Percentiles rank a stretch among this genome's conserved stretches.
These are phyloP conservation scores for Phyllosticta citribraziliensis DNA, from an alignment of 2,329 filamentous ascomycete species.

Conservation along the genomic window DNA sequence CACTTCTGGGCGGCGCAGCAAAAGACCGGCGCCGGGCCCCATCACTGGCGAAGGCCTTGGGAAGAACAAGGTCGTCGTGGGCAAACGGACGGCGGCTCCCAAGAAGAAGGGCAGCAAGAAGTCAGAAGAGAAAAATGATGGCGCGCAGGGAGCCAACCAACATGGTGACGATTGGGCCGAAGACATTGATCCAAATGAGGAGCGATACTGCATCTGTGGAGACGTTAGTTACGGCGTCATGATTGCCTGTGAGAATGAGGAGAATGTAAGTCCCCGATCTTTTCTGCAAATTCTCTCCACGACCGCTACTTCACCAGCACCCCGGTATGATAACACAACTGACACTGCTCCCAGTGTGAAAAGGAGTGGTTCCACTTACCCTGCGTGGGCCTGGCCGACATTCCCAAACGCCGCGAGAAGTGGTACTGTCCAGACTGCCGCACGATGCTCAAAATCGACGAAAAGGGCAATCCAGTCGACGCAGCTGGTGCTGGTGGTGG, in stretches of 20 bases:
- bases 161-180: conserved; percentile 15
- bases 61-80: conserved; percentile 57
- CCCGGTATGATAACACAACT: not conserved
- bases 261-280: conserved; percentile 47
- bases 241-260: conserved; percentile 69
- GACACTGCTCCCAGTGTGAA: conserved; percentile 48
- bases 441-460: conserved; percentile 19
- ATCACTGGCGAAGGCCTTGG: conserved; percentile 53
- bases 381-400: conserved; percentile 58
- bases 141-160: conserved; percentile 37
- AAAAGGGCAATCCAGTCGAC: conserved; percentile 22
- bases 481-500: not conserved
- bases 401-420: conserved; percentile 63
- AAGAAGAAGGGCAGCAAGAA: conserved; percentile 40
- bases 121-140: conserved; percentile 52
- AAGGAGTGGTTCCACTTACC: conserved; percentile 79
- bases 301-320: not conserved
- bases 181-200: conserved; percentile 62
- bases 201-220: conserved; percentile 68
- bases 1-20: conserved; percentile 35
- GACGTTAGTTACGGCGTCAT: conserved; percentile 73
- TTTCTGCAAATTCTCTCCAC: conserved; percentile 4
- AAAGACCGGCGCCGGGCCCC: conserved; percentile 65
- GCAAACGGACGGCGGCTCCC: conserved; percentile 52
- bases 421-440: conserved; percentile 76